phyloP scores from a whole-genome alignment of 148 eudicot genomes.

The Amaranthus cruentus region DNA sequence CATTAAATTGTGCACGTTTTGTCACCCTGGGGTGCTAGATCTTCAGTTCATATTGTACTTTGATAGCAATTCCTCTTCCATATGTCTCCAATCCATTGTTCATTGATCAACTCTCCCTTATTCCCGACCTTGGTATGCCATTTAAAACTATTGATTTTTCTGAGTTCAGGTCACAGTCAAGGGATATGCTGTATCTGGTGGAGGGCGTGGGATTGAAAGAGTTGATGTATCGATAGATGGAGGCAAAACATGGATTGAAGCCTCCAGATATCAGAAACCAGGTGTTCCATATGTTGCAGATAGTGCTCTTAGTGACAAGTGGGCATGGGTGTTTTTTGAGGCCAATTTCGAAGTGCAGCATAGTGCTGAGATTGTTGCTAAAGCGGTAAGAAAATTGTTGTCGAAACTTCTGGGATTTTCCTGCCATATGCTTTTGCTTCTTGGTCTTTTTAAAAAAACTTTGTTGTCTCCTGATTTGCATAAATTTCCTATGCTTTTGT shows the following conservation, averaged over 20 bases:
- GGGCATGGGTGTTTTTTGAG: constrained; percentile 97
- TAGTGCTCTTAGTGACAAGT: constrained; percentile 58
- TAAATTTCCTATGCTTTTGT: background rate
- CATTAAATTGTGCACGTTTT: background rate
- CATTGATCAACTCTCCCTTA: background rate
- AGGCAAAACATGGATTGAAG: constrained; percentile 91
- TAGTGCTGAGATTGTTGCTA: constrained; percentile 75
- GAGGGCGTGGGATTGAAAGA: constrained; percentile 94
- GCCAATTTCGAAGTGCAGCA: constrained; percentile 47
- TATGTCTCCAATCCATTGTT: background rate
- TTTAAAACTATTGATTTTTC: background rate
- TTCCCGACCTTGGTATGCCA: background rate
- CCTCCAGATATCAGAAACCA: constrained; percentile 70
- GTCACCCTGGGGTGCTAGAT: background rate
- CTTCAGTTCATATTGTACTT: background rate
- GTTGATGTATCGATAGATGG: constrained; percentile 86
- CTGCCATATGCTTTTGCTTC: background rate
- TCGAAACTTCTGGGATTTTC: background rate
- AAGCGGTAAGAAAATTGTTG: constrained; percentile 57
- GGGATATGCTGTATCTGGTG: constrained; percentile 93
- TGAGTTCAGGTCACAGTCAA: constrained; percentile 51
- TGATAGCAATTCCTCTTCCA: background rate
- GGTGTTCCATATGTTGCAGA: constrained; percentile 66
- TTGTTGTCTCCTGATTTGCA: background rate
- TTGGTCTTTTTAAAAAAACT: background rate